Percentiles rank a stretch among this genome's conserved stretches.
These are phyloP conservation scores for Saturnispora halmiae DNA, from an alignment of 805 yeast species.

Conservation along the genomic window DNA sequence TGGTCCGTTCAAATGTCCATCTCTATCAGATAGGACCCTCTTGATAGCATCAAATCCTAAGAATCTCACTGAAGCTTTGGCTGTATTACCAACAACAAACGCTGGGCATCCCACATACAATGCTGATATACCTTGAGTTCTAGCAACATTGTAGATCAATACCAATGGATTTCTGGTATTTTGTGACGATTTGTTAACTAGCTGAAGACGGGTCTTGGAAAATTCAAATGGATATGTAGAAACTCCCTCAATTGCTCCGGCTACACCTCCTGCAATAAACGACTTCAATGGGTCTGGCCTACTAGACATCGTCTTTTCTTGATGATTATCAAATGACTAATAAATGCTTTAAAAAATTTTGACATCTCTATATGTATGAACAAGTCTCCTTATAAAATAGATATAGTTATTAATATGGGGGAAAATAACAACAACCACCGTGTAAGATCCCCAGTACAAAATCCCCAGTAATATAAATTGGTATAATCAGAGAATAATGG, in stretches of 20 bases:
- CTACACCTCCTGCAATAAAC: constrained; percentile 90
- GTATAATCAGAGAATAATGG: neutral
- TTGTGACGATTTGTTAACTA: constrained; percentile 54
- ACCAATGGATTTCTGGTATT: constrained; percentile 70
- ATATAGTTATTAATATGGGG: neutral
- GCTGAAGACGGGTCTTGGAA: constrained; percentile 88
- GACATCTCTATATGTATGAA: no score
- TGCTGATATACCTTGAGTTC: constrained; percentile 67
- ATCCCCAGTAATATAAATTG: no score
- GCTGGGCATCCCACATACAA: constrained; percentile 96
- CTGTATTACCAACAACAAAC: constrained; percentile 90
- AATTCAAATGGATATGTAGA: constrained; percentile 94
- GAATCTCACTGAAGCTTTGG: constrained; percentile 91
- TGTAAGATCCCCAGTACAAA: no score
- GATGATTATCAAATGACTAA: neutral
- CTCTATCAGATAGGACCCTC: constrained; percentile 62
- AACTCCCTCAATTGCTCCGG: constrained; percentile 92
- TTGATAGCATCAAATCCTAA: constrained; percentile 88
- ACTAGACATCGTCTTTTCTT: neutral
- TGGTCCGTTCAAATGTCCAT: constrained; percentile 82
- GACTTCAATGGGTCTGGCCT: constrained; percentile 65
- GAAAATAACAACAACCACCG: no score
- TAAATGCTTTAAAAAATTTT: neutral
- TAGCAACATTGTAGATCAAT: constrained; percentile 65
- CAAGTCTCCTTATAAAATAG: neutral